These are phyloP conservation scores for Hericium coralloides DNA, from an alignment of 768 basidiomycete species.

Conservation along the genomic window DNA sequence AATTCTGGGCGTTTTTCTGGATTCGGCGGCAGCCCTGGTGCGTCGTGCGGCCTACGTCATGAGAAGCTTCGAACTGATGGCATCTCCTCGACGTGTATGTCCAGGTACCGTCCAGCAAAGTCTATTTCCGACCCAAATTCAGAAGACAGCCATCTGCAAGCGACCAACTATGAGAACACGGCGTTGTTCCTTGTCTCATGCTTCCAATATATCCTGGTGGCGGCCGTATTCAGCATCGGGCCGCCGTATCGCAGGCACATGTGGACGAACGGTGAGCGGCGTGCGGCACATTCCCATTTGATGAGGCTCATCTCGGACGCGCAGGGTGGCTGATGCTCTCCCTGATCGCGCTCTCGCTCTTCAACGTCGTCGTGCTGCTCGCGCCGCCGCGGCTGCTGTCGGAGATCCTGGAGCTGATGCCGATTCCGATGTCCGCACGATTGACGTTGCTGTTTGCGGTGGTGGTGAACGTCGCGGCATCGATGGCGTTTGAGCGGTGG, in stretches of 20 bases:
- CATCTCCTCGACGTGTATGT: neutral
- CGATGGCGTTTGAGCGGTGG: constrained; percentile 74
- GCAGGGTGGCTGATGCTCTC: constrained; percentile 78
- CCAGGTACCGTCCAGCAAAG: constrained; percentile 17
- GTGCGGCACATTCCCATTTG: neutral
- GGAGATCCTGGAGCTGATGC: constrained; percentile 66
- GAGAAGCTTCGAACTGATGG: neutral
- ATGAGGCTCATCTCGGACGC: neutral
- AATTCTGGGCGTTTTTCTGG: constrained; percentile 87
- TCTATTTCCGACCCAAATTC: constrained; percentile 24
- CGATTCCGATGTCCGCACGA: constrained; percentile 60
- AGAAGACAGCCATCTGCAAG: constrained; percentile 61
- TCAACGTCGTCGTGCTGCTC: constrained; percentile 75
- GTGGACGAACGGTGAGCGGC: constrained; percentile 80
- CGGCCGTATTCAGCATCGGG: constrained; percentile 95
- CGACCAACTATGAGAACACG: constrained; percentile 88
- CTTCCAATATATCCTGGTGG: constrained; percentile 97
- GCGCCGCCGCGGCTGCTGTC: constrained; percentile 52
- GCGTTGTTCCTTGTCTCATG: constrained; percentile 89
- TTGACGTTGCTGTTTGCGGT: constrained; percentile 60
- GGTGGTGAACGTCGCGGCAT: constrained; percentile 59
- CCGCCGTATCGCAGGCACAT: constrained; percentile 93
- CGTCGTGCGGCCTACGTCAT: constrained; percentile 12
- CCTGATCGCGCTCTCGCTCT: constrained; percentile 52
- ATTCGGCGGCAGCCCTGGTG: constrained; percentile 81